These are phyloP conservation scores for Apiospora koreana DNA, from an alignment of 2,329 filamentous ascomycete genomes.

Conservation along the genomic window DNA sequence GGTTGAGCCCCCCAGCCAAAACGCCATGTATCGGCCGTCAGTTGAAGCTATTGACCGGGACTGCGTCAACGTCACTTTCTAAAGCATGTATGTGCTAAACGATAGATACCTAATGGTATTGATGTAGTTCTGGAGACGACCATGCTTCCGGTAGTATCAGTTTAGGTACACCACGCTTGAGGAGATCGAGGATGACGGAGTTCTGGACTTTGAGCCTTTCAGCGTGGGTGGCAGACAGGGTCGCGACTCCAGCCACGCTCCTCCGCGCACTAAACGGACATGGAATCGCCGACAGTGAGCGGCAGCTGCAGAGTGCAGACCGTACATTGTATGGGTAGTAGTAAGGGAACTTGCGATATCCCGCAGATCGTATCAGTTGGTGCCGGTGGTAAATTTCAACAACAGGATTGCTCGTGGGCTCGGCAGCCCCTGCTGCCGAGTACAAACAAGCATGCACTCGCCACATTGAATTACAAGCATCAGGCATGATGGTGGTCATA, in stretches of 20 bases:
- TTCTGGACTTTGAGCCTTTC: not conserved
- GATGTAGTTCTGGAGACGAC: not conserved
- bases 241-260: not conserved
- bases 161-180: not conserved
- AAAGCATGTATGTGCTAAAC: not conserved
- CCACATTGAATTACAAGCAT: conserved; percentile 1
- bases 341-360: not conserved
- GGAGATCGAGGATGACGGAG: not conserved
- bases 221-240: not conserved
- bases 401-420: not conserved
- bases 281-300: not conserved
- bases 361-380: not conserved
- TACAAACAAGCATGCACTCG: not conserved
- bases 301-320: not conserved
- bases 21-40: not conserved
- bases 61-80: not conserved
- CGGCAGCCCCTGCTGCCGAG: not conserved
- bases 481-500: not conserved
- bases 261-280: not conserved
- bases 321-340: not conserved
- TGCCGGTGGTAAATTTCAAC: not conserved
- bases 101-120: not conserved
- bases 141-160: not conserved
- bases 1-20: not conserved
- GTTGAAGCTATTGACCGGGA: not conserved